Conservation (phyloP, 2,329 filamentous ascomycete genomes). For the Stemphylium vesicarium region DNA sequence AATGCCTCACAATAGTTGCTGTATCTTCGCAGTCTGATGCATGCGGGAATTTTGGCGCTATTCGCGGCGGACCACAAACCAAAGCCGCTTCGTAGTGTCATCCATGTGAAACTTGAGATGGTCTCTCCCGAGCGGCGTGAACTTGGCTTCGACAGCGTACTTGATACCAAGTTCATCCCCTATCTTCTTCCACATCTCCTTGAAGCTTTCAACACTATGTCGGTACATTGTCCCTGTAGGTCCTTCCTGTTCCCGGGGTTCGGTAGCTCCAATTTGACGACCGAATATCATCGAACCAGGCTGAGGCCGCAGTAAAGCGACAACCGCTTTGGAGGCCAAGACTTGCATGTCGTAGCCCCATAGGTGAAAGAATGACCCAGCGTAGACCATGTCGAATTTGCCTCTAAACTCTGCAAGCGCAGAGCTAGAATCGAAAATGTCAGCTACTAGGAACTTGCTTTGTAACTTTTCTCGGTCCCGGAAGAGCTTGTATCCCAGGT, state of each 20-base stretch:
- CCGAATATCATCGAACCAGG: slow-evolving; percentile 60
- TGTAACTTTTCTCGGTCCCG: slow-evolving; percentile 48
- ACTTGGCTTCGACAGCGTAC: slow-evolving; percentile 28
- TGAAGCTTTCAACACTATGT: slow-evolving; percentile 46
- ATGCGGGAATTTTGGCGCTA: slow-evolving; percentile 9
- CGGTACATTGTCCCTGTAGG: slow-evolving; percentile 31
- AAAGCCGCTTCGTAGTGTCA: slow-evolving; percentile 23
- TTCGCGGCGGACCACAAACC: slow-evolving; percentile 30
- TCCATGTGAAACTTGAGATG: slow-evolving; percentile 19
- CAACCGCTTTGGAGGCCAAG: slow-evolving; percentile 41
- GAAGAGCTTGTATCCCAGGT: slow-evolving; percentile 57
- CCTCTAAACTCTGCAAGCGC: slow-evolving; percentile 33
- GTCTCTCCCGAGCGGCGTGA: slow-evolving; percentile 13
- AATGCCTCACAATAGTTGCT: background rate
- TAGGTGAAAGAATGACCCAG: slow-evolving; percentile 53
- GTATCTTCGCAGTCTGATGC: background rate
- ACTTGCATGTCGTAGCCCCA: slow-evolving; percentile 47
- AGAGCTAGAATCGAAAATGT: slow-evolving; percentile 52
- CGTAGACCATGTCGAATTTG: slow-evolving; percentile 49
- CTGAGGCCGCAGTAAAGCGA: slow-evolving; percentile 44
- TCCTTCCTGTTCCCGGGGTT: slow-evolving; percentile 25
- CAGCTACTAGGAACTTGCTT: slow-evolving; percentile 59
- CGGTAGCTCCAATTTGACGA: slow-evolving; percentile 55
- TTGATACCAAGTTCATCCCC: slow-evolving; percentile 39
- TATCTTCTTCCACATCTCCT: slow-evolving; percentile 49